Conservation (phyloP, 192 early-diverging fungal species). For the Mortierella hygrophila region DNA sequence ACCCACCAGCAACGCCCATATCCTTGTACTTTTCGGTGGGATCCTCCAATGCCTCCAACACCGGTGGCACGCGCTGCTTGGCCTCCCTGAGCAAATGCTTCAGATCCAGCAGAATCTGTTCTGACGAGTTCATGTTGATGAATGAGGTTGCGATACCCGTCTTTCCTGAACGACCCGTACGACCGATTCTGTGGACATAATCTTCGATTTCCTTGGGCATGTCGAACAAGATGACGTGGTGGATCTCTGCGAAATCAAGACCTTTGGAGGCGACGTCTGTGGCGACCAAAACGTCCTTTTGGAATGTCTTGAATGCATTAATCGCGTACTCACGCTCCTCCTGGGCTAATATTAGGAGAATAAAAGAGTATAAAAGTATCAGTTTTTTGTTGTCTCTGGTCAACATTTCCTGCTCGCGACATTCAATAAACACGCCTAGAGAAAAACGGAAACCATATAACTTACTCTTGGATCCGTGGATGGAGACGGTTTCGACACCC, state of each 20-base stretch:
- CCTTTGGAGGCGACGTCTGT: constrained; percentile 98
- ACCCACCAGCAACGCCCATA: constrained; percentile 80
- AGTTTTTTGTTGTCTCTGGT: too few relatives aligned
- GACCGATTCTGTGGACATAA: constrained; percentile 97
- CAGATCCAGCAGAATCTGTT: constrained; percentile 94
- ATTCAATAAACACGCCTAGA: too few relatives aligned
- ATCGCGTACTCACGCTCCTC: constrained; percentile 98
- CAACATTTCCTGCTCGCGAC: too few relatives aligned
- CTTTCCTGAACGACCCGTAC: constrained; percentile 96
- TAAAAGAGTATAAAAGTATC: background rate
- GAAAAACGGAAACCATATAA: background rate
- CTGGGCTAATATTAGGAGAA: constrained; percentile 70
- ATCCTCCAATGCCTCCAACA: constrained; percentile 87
- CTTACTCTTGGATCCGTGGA: constrained; percentile 94
- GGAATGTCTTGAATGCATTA: constrained; percentile 86
- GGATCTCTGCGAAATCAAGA: constrained; percentile 94
- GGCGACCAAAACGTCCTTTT: constrained; percentile 96
- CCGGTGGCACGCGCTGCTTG: constrained; percentile 92
- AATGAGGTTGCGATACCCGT: constrained; percentile 98
- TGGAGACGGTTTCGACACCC: constrained; percentile 93
- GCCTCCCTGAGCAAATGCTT: constrained; percentile 94
- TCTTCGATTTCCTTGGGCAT: constrained; percentile 99
- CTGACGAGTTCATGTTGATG: constrained; percentile 92
- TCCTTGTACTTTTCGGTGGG: constrained; percentile 88
- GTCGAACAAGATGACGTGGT: constrained; percentile 99